Percentiles rank a stretch among this genome's conserved stretches.
Evolutionary conservation across 1,284 basidiomycete species (phyloP).

Genomic region (Spongispora temasekensis): DNA sequence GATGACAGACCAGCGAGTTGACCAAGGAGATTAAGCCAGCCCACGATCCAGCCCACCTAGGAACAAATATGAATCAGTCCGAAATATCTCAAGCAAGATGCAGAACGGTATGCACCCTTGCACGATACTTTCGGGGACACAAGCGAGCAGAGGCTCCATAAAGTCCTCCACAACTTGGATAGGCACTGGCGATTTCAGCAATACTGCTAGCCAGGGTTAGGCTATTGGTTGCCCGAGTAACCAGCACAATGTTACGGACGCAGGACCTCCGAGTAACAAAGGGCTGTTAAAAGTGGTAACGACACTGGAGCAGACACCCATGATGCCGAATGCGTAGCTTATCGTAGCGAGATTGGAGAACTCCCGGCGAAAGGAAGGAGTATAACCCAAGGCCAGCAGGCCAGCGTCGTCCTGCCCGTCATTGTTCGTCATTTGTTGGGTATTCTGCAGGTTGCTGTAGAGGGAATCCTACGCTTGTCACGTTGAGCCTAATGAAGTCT

Average conservation of each 20-base stretch:
- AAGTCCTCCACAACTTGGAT: slow-evolving; percentile 82
- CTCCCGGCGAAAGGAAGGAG: slow-evolving; percentile 79
- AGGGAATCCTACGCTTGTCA: too few species aligned
- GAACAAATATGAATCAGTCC: not conserved
- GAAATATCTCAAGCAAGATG: slow-evolving; percentile 8
- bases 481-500: too few species aligned
- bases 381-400: slow-evolving; percentile 69
- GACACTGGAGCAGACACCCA: slow-evolving; percentile 77
- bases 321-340: slow-evolving; percentile 33
- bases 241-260: slow-evolving; percentile 87
- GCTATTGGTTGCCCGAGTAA: slow-evolving; percentile 73
- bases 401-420: slow-evolving; percentile 54
- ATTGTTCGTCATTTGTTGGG: not conserved
- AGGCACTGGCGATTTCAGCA: slow-evolving; percentile 78
- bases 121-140: slow-evolving; percentile 66
- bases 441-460: too few species aligned
- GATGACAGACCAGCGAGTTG: slow-evolving; percentile 84
- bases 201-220: slow-evolving; percentile 77
- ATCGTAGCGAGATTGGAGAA: slow-evolving; percentile 76
- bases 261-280: slow-evolving; percentile 71
- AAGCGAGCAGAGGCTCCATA: slow-evolving; percentile 77
- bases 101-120: slow-evolving; percentile 42
- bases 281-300: slow-evolving; percentile 84
- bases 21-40: slow-evolving; percentile 87
- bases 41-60: slow-evolving; percentile 71